Percentiles rank a stretch among this genome's conserved stretches.
Evolutionary conservation across 1,284 basidiomycete genomes (phyloP).

Genomic region (Sphagnurus paluster): DNA sequence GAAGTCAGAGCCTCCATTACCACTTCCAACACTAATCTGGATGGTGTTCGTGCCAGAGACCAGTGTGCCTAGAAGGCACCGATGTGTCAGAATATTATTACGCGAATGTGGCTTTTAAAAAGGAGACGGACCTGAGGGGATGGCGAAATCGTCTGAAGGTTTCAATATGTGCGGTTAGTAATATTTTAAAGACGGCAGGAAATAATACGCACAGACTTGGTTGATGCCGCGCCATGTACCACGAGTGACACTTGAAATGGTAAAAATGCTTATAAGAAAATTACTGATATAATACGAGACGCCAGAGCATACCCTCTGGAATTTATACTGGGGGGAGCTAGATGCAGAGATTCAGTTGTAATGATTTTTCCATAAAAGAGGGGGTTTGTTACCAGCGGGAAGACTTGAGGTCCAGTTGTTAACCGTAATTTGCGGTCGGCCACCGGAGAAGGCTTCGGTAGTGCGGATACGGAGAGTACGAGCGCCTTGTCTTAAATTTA

Average conservation of each 20-base stretch:
- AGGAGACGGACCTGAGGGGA: slow-evolving; percentile 36
- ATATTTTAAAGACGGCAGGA: too few species aligned
- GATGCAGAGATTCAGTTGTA: slow-evolving; percentile 5
- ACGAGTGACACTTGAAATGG: slow-evolving; percentile 34
- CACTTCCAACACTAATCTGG: slow-evolving; percentile 41
- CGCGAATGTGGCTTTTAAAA: neutral
- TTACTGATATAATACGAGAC: too few species aligned
- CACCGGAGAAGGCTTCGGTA: slow-evolving; percentile 45
- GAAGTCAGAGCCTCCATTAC: slow-evolving; percentile 41
- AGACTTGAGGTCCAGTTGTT: slow-evolving; percentile 40
- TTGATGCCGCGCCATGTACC: slow-evolving; percentile 50
- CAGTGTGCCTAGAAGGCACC: slow-evolving; percentile 27
- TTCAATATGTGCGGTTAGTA: too few species aligned
- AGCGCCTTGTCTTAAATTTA: slow-evolving; percentile 37
- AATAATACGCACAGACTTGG: slow-evolving; percentile 37
- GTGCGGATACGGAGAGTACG: slow-evolving; percentile 47
- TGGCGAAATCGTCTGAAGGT: slow-evolving; percentile 40
- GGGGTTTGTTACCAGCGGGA: slow-evolving; percentile 30
- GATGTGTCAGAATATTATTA: too few species aligned
- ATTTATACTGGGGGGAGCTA: slow-evolving; percentile 40
- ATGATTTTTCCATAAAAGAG: neutral
- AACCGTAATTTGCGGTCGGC: slow-evolving; percentile 42
- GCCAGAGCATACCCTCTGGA: slow-evolving; percentile 44
- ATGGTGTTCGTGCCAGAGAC: slow-evolving; percentile 42
- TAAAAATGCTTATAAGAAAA: slow-evolving; percentile 7